Evolutionary conservation across 805 yeast genomes (phyloP).

Genomic region (Suhomyces vadensis): DNA sequence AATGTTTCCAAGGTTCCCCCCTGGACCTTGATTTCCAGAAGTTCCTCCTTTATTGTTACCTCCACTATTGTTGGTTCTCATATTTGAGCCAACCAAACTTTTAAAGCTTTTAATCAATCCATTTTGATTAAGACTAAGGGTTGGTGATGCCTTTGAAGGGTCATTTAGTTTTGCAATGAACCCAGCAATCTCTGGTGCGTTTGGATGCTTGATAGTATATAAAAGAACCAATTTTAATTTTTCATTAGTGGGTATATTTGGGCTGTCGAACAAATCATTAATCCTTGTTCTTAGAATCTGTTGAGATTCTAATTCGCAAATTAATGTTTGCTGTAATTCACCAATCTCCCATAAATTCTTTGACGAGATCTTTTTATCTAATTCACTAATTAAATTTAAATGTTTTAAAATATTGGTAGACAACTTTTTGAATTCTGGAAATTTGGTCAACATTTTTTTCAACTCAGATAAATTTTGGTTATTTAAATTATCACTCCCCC

Average conservation of each 20-base stretch:
- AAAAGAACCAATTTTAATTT: constrained; percentile 74
- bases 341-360: constrained; percentile 78
- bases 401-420: constrained; percentile 90
- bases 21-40: constrained; percentile 9
- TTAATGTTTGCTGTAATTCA: constrained; percentile 85
- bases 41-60: constrained; percentile 11
- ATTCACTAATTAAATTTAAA: constrained; percentile 84
- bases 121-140: constrained; percentile 36
- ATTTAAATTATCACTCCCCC: constrained; percentile 54
- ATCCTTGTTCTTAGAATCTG: constrained; percentile 50
- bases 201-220: constrained; percentile 72
- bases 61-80: constrained; percentile 8
- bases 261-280: constrained; percentile 49
- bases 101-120: constrained; percentile 32
- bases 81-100: constrained; percentile 21
- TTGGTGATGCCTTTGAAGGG: constrained; percentile 27
- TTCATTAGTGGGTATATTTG: constrained; percentile 47
- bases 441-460: constrained; percentile 86
- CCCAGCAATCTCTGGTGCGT: constrained; percentile 24
- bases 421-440: constrained; percentile 89
- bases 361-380: constrained; percentile 68
- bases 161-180: constrained; percentile 31
- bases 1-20: constrained; percentile 24
- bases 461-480: constrained; percentile 75
- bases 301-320: constrained; percentile 49